These are phyloP conservation scores for Neoscytalidium dimidiatum DNA, from an alignment of 2,329 filamentous ascomycete species.

Conservation along the genomic window DNA sequence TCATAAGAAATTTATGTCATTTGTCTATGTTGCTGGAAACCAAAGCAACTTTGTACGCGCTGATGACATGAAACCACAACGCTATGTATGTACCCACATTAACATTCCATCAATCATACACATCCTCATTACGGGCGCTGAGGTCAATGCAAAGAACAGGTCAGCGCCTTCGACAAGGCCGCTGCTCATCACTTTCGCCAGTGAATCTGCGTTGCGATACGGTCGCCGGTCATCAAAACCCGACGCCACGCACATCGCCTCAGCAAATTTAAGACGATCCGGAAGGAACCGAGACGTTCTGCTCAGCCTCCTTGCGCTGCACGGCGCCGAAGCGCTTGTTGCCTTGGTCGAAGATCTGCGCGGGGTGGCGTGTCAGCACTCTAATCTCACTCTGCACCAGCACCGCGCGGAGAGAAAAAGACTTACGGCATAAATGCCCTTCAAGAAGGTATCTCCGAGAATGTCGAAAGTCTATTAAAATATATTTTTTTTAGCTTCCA, in stretches of 20 bases:
- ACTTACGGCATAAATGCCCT: constrained; percentile 59
- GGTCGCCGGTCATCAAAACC: too few species aligned
- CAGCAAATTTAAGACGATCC: not conserved
- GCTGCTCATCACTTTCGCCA: not conserved
- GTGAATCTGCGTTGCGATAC: too few species aligned
- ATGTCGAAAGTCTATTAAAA: constrained; percentile 56
- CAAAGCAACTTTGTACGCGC: too few species aligned
- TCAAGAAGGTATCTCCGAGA: constrained; percentile 64
- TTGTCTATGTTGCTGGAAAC: too few species aligned
- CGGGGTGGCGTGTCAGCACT: constrained; percentile 33
- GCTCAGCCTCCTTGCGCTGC: constrained; percentile 45
- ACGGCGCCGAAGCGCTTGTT: constrained; percentile 62
- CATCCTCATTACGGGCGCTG: not conserved
- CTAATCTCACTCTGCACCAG: constrained; percentile 15
- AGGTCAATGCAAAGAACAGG: too few species aligned
- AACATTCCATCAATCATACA: constrained; percentile 1
- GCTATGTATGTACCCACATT: not conserved
- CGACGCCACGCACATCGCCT: not conserved
- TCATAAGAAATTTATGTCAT: too few species aligned
- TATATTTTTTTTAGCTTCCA: too few species aligned
- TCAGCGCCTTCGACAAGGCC: not conserved
- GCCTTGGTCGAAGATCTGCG: constrained; percentile 61
- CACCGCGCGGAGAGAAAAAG: not conserved
- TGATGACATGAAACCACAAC: not conserved
- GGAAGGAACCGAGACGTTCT: constrained; percentile 27